phyloP scores from a whole-genome alignment of 1,284 basidiomycete species.

The Sanguinoderma infundibulare region DNA sequence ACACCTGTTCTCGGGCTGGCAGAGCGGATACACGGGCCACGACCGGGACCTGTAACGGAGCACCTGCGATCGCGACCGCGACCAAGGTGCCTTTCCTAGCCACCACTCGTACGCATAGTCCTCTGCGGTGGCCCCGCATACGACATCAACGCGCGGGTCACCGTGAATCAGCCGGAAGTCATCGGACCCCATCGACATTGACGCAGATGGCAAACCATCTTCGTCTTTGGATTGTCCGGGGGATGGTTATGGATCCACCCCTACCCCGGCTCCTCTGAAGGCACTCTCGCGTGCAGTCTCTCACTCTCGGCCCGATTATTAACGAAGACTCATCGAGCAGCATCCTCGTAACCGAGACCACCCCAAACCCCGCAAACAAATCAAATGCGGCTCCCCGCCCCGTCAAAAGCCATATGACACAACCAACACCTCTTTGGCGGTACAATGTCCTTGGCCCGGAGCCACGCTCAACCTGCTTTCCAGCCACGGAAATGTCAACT shows the following conservation, averaged over 20 bases:
- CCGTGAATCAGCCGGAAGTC: slow-evolving; percentile 26
- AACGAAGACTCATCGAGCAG: no score
- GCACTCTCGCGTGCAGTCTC: no score
- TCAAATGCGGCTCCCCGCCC: no score
- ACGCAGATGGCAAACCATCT: slow-evolving; percentile 25
- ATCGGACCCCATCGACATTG: slow-evolving; percentile 24
- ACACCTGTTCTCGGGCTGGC: slow-evolving; percentile 25
- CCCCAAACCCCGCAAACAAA: no score
- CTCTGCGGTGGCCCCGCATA: slow-evolving; percentile 1
- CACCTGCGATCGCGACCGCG: slow-evolving; percentile 18
- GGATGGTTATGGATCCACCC: no score
- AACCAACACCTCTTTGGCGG: slow-evolving; percentile 3
- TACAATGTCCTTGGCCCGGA: not conserved
- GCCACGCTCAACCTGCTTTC: not conserved
- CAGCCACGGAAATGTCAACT: not conserved
- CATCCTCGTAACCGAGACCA: no score
- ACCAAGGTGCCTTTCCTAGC: slow-evolving; percentile 22
- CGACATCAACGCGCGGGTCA: no score
- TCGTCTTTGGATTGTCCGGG: no score
- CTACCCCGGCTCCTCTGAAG: no score
- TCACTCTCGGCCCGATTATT: no score
- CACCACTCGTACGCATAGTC: slow-evolving; percentile 6
- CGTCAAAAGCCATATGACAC: slow-evolving; percentile 12
- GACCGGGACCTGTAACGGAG: no score
- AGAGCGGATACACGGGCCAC: slow-evolving; percentile 14